Conservation (phyloP, 2,329 filamentous ascomycete species). For the Epichloe glyceriae region DNA sequence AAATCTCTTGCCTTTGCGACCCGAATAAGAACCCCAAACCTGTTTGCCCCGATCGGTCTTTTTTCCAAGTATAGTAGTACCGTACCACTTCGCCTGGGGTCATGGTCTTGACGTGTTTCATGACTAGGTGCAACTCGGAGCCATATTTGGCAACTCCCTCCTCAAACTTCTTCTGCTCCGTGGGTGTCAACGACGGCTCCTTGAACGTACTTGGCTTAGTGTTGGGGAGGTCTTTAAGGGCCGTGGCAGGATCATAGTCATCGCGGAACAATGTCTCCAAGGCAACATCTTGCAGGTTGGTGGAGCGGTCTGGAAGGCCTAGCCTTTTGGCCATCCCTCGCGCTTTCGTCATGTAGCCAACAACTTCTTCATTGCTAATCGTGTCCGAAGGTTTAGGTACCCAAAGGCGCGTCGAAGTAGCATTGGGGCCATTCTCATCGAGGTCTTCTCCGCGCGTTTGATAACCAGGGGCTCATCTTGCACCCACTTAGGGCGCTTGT, state of each 20-base stretch:
- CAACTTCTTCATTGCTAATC: constrained; percentile 44
- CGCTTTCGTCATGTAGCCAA: constrained; percentile 63
- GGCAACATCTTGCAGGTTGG: constrained; percentile 80
- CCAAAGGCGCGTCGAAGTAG: constrained; percentile 66
- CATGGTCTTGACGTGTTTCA: constrained; percentile 73
- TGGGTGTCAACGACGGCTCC: constrained; percentile 65
- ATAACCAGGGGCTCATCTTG: constrained; percentile 86
- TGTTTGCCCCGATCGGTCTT: constrained; percentile 76
- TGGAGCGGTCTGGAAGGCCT: constrained; percentile 62
- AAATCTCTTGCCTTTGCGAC: constrained; percentile 82
- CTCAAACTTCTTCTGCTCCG: constrained; percentile 82
- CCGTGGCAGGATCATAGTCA: constrained; percentile 57
- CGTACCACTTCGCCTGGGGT: constrained; percentile 71
- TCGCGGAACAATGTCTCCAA: constrained; percentile 59
- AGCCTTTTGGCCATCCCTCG: constrained; percentile 51
- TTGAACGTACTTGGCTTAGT: constrained; percentile 62
- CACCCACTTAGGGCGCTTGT: constrained; percentile 82
- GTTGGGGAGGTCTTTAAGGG: constrained; percentile 56
- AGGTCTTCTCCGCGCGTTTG: constrained; percentile 71
- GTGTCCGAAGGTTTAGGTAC: constrained; percentile 52
- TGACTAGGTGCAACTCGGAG: constrained; percentile 75
- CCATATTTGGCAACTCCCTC: constrained; percentile 83
- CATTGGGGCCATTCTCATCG: constrained; percentile 55
- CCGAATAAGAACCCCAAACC: constrained; percentile 81
- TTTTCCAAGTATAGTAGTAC: constrained; percentile 98